phyloP scores from a whole-genome alignment of 371 early-diverging fungal species.

The Paraphysoderma sedebokerense region DNA sequence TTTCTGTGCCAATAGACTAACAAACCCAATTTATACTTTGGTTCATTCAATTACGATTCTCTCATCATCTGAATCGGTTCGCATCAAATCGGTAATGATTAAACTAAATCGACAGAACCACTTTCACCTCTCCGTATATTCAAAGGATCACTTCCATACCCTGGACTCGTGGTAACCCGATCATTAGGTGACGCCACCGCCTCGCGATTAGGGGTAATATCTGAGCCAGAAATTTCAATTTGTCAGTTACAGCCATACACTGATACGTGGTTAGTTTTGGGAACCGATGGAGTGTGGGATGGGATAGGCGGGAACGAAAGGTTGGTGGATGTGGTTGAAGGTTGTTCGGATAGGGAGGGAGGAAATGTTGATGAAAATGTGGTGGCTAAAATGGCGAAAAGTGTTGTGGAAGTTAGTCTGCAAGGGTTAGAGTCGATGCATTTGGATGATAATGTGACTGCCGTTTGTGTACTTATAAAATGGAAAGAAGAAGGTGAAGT shows the following conservation, averaged over 20 bases:
- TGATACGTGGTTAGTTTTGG: background rate
- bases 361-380: background rate
- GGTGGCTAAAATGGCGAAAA: background rate
- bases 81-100: too few relatives aligned
- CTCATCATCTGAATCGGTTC: too few relatives aligned
- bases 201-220: background rate
- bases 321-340: background rate
- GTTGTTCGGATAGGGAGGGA: background rate
- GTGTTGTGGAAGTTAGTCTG: background rate
- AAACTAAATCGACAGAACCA: too few relatives aligned
- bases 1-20: too few relatives aligned
- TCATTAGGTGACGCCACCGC: conserved; percentile 3
- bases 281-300: conserved; percentile 5
- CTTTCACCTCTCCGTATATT: conserved; percentile 2
- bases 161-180: conserved; percentile 4
- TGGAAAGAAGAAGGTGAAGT: too few relatives aligned
- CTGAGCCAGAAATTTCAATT: background rate
- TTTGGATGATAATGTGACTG: conserved; percentile 1
- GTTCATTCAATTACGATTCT: too few relatives aligned
- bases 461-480: conserved; percentile 1
- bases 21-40: too few relatives aligned
- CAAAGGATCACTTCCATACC: conserved; percentile 4
- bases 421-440: background rate
- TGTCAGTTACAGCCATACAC: background rate
- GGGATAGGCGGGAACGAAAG: background rate